Base-by-base conservation (phyloP, 305 asterid genomes). In the Plantago rigida region DNA sequence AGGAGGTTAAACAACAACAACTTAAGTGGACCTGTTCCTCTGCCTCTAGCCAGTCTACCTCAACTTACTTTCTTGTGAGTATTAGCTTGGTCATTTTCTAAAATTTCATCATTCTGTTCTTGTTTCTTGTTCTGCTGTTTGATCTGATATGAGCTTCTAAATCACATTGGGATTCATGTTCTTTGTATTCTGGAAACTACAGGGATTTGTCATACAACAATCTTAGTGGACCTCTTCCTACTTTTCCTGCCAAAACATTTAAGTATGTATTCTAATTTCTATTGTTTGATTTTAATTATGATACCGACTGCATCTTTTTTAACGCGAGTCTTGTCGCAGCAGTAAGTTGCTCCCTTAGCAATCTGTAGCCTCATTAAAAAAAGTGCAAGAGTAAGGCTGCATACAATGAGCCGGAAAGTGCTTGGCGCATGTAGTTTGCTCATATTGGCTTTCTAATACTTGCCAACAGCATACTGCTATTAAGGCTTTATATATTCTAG, bases 21-120 rank as follows among this genome's bases (percentile, higher is more conserved):
- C 81, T 82, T 92, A 61, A 80, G 84, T 83, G 98, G 95, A 63
- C 78, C 80, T 64, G 79, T 88, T 65, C 98, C 98, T 68, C 63
- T 74, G 73, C 77, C 93, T 39, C 71, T 92, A 66, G 82, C 93
- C 73, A 88, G 76, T 76, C 87, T 81, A 39, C 87, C 96, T 74
- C 95, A 83, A 47, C 98, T 91, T 80, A 63, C 94, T 81, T 91
- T 91, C 93, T 83, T 91, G 98, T 91, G 85, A 91, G 98, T 88
- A 50, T 54, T 45, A 19, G 53, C 67, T 64, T 60, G 51, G 51
- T 47, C 19, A 46, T 51, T 56, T 60, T 67, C 31, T 46, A 57
- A 49, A 44, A 15, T 31, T 69, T 69, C 56, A 1, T 15, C 47
- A 42, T 67, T 58, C 56, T 68, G 14, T 48, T 61, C 51, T 50